Conservation (phyloP, 192 early-diverging fungal genomes). For the Linnemannia zychae region DNA sequence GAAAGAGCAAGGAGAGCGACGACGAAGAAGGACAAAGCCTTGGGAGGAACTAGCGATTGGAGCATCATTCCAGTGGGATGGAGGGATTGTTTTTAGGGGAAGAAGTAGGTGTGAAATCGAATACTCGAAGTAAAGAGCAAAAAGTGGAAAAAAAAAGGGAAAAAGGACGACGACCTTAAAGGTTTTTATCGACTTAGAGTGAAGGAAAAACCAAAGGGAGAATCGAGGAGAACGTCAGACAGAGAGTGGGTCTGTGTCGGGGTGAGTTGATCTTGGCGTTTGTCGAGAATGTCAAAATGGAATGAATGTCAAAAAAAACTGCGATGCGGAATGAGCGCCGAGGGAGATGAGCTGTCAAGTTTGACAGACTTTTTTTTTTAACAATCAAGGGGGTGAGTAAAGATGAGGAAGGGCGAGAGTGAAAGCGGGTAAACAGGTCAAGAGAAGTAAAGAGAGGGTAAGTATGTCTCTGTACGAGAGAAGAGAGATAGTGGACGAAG, state of each 20-base stretch:
- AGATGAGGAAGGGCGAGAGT: neutral
- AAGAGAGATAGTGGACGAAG: neutral
- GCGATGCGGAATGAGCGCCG: slow-evolving; percentile 16
- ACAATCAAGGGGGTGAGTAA: neutral
- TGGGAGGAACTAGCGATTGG: slow-evolving; percentile 8
- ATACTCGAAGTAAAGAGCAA: neutral
- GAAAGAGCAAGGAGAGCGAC: slow-evolving; percentile 15
- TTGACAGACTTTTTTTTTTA: slow-evolving; percentile 7
- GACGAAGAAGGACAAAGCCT: neutral
- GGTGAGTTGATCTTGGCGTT: neutral
- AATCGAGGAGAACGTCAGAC: neutral
- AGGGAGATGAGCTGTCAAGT: slow-evolving; percentile 5
- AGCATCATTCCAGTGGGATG: slow-evolving; percentile 13
- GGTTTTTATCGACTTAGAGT: neutral
- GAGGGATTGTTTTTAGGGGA: neutral
- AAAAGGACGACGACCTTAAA: neutral
- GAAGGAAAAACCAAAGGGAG: slow-evolving; percentile 1
- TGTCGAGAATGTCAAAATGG: neutral
- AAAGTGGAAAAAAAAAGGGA: neutral
- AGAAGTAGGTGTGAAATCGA: neutral
- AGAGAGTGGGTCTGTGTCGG: neutral
- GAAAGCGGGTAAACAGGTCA: neutral
- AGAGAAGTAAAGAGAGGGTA: neutral
- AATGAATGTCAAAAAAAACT: slow-evolving; percentile 17
- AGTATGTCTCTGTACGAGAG: neutral